Conservation (phyloP, 345 rosid species). For the Microcos paniculata region DNA sequence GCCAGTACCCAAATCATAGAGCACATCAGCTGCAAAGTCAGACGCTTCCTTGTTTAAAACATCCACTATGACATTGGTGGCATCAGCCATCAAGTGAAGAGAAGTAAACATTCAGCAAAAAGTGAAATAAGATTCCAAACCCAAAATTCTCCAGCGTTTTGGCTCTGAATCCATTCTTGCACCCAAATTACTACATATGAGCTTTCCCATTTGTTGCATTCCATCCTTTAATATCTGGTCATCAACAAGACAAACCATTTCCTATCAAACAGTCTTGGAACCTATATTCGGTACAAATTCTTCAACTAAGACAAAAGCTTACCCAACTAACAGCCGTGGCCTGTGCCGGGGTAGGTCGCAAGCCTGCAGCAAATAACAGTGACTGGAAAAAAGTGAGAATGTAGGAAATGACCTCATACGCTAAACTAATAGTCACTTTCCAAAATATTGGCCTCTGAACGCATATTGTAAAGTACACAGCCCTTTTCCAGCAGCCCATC, state of each 20-base stretch:
- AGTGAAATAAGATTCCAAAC: constrained; percentile 34
- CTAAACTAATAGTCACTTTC: not conserved
- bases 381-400: constrained; percentile 77
- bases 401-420: constrained; percentile 10
- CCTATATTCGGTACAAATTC: not conserved
- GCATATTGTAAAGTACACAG: not conserved
- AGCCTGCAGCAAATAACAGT: constrained; percentile 95
- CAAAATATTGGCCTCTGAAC: not conserved
- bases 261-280: not conserved
- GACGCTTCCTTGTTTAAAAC: constrained; percentile 6
- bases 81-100: not conserved
- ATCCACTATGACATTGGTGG: not conserved
- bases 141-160: constrained; percentile 86
- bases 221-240: constrained; percentile 87
- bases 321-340: constrained; percentile 98
- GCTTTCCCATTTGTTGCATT: constrained; percentile 94
- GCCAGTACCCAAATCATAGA: constrained; percentile 89
- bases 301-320: constrained; percentile 21
- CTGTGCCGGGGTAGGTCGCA: constrained; percentile 93
- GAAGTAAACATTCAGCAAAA: constrained; percentile 10
- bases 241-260: constrained; percentile 9
- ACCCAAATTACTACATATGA: constrained; percentile 90
- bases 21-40: constrained; percentile 75
- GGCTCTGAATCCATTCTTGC: constrained; percentile 99
- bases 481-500: not conserved